Evolutionary conservation across 352 stramenopile species (phyloP), one percentile per base, ranked within the genome.

Genomic region (Phytopythium chamaehyphon): DNA sequence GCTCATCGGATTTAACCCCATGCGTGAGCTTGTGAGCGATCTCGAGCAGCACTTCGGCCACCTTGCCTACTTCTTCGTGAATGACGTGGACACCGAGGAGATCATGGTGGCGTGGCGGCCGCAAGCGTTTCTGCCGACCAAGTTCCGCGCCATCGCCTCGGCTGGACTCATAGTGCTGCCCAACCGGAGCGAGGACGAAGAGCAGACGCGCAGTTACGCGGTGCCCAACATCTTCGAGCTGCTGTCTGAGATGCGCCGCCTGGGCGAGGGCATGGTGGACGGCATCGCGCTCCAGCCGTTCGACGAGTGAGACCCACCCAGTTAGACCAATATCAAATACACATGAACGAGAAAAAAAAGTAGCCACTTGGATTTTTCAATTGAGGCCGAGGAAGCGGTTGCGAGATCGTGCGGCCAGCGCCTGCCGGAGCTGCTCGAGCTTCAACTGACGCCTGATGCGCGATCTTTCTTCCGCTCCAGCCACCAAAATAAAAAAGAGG

Each of bases 81-180:
- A 90, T 35, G 69, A 63, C 39, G 65, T 90, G 16, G 71, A 88
- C 16, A 55, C 69, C 12, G 64, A 62, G 19, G 69, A 86, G 55
- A 90, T 94, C 49, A 55, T 85, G 48, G 61, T 94, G 43, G 76
- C 73, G 26, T 94, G 83, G 83, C 91, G 90, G 57, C 83, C 83
- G 24, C 68, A 73, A 43, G 80, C 83, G 18, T 94, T 94, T 52
- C 23, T 94, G 44, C 83, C 83, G 7, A 46, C 57, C 49, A 90
- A 90, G 65, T 91, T 92, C 68, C 81, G 83, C 28, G 81, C 83
- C n/a, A 87, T 94, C 48, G 71, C 74, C 14, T 81, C 81, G 11
- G 76, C 69, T 15, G 64, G 77, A 31, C 65, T 89, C 57, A 66
- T 79, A 36, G 61, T 82, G 24, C 57, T 94, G 37, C 69, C 69